Base-by-base conservation (phyloP, 2,329 filamentous ascomycete genomes). In the Xylariaceae sp. region DNA sequence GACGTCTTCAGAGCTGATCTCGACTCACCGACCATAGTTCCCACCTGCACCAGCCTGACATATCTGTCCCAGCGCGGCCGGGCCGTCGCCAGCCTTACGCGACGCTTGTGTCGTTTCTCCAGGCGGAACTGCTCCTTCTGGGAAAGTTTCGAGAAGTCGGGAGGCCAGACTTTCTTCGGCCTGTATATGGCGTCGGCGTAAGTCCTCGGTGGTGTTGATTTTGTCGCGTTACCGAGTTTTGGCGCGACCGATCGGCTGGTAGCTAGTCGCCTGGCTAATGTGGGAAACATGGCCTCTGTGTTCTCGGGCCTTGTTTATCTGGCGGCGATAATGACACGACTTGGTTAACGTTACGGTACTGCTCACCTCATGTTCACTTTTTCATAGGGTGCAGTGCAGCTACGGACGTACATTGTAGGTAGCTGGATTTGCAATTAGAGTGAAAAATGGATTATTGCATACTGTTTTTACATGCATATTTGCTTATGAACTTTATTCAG, bases 61-160 rank as follows among this genome's bases (percentile, higher is more conserved):
- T 48, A 60, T 36, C 57, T 61, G 49, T 67, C 61, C 71, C 66
- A 65, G 13, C 66, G 59, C 34, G 68, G 67, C 39, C 66, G 58
- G 49, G 59, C 56, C 26, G 66, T 64, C n/a, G 67, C 67, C 7
- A 69, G 65, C 59, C 53, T 77, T 22, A 87, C 71, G 50, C 88
- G 79, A 49, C 88, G 79, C 72, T 89, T 87, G 72, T 87, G 92
- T 67, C 87, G 85, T 69, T 87, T 84, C 75, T 92, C 88, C 63
- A 90, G 85, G 41, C 84, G 80, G 67, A 92, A 87, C 70, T 92
- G 85, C 66, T 91, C 83, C 69, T 87, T 87, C 44, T 77, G 73
- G 36, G 83, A 83, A 55, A 92, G 79, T 66, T 82, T 80, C 58
- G 77, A 73, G 70, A 92, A 88, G 70, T 91, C 84, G 12, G 88